Percentiles rank a stretch among this genome's conserved stretches.
phyloP scores from a whole-genome alignment of 2,329 filamentous ascomycete genomes.

The Hymenoscyphus linearis region DNA sequence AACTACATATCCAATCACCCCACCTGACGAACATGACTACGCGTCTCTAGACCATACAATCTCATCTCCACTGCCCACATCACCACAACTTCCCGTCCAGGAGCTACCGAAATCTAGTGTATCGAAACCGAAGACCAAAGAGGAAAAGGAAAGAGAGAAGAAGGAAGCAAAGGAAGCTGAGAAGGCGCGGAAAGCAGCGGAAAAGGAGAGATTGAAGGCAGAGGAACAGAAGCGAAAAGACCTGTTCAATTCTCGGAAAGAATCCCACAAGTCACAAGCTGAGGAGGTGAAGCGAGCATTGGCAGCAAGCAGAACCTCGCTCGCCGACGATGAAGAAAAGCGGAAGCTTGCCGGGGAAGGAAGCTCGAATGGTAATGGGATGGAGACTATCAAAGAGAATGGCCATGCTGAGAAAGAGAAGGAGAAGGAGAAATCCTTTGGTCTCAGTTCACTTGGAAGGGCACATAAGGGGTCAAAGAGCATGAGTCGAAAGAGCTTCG shows the following conservation, averaged over 20 bases:
- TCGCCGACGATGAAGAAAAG: constrained; percentile 52
- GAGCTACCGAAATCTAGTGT: constrained; percentile 13
- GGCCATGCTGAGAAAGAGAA: constrained; percentile 28
- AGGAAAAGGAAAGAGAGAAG: constrained; percentile 61
- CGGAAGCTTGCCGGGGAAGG: constrained; percentile 47
- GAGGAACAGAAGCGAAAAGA: constrained; percentile 41
- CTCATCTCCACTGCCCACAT: constrained; percentile 49
- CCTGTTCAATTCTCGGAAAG: constrained; percentile 31
- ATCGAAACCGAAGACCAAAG: constrained; percentile 42
- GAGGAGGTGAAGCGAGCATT: constrained; percentile 55
- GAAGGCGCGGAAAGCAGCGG: constrained; percentile 34
- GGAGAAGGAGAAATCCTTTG: constrained; percentile 38
- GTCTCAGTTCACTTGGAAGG: constrained; percentile 35
- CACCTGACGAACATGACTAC: constrained; percentile 47
- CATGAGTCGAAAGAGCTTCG: constrained; percentile 68
- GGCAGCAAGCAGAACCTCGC: constrained; percentile 48
- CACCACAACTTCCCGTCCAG: constrained; percentile 20
- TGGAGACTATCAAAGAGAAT: constrained; percentile 20
- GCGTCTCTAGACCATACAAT: constrained; percentile 59
- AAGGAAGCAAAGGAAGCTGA: constrained; percentile 57
- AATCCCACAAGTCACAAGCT: constrained; percentile 42
- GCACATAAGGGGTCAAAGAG: constrained; percentile 72
- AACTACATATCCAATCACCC: constrained; percentile 43
- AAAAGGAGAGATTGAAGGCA: constrained; percentile 36
- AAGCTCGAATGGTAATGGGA: constrained; percentile 8